A percentile compares a stretch with the other conserved stretches of the same genome.
Evolutionary conservation across 129 eudicot genomes (phyloP).

Genomic region (Pulicaria dysenterica): DNA sequence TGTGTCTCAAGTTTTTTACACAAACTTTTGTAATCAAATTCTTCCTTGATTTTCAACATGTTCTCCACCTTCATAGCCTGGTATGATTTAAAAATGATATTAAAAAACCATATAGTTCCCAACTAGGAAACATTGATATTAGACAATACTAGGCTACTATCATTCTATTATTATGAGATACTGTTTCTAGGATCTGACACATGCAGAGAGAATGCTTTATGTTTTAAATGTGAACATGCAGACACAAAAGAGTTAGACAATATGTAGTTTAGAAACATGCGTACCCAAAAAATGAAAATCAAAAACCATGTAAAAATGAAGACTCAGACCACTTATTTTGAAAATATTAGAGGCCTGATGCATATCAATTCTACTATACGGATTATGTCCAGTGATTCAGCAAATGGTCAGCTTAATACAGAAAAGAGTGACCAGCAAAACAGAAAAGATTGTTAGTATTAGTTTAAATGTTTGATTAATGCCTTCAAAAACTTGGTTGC

Average conservation of each 20-base stretch:
- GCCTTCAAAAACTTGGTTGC: slow-evolving; percentile 33
- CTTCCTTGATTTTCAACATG: slow-evolving; percentile 97
- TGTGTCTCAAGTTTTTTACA: slow-evolving; percentile 85
- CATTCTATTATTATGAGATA: background rate
- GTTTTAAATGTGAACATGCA: too few relatives aligned
- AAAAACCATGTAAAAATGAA: background rate
- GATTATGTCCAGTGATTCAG: slow-evolving; percentile 2
- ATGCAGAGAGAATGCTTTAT: background rate
- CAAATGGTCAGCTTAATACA: background rate
- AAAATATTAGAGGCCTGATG: slow-evolving; percentile 13
- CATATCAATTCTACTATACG: slow-evolving; percentile 17
- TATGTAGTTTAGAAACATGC: slow-evolving; percentile 15
- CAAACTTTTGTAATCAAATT: slow-evolving; percentile 95
- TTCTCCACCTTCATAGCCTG: slow-evolving; percentile 99
- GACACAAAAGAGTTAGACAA: too few relatives aligned
- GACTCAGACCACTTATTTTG: background rate
- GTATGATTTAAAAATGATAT: slow-evolving; percentile 20
- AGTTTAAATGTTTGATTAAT: background rate
- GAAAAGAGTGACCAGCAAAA: slow-evolving; percentile 5
- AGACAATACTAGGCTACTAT: slow-evolving; percentile 2
- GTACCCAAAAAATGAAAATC: slow-evolving; percentile 8
- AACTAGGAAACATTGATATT: background rate
- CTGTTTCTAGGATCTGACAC: background rate
- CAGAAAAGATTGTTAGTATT: background rate
- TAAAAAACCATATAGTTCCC: slow-evolving; percentile 13